Percentiles rank a stretch among this genome's conserved stretches.
These are phyloP conservation scores for Coprinopsis marcescibilis DNA, from an alignment of 768 basidiomycete genomes.

Conservation along the genomic window DNA sequence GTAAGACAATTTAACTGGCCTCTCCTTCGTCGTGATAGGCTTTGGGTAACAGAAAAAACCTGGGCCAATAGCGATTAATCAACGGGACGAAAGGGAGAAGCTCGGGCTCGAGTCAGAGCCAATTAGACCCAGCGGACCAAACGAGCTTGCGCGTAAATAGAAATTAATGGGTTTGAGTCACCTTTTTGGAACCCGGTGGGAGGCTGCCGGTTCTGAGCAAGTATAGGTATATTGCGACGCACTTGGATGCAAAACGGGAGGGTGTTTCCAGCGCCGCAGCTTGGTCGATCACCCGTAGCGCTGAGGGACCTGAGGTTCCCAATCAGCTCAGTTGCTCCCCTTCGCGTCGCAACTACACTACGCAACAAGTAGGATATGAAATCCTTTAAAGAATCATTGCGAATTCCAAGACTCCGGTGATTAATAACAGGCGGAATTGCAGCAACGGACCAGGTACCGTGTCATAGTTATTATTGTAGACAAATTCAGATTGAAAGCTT, in stretches of 20 bases:
- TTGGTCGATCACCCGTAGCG: not conserved
- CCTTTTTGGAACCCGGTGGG: not conserved
- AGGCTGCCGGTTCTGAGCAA: not conserved
- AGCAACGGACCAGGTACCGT: too few relatives aligned
- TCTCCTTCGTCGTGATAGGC: not conserved
- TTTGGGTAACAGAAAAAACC: not conserved
- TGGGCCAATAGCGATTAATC: not conserved
- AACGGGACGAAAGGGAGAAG: not conserved
- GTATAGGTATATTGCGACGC: slow-evolving; percentile 1
- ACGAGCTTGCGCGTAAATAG: not conserved
- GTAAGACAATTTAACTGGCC: not conserved
- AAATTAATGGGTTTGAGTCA: not conserved
- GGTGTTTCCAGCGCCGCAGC: not conserved
- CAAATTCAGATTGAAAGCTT: too few relatives aligned
- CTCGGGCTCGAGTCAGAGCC: not conserved
- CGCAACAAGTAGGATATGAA: too few relatives aligned
- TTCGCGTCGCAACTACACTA: too few relatives aligned
- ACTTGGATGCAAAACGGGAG: too few relatives aligned
- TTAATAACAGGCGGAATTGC: too few relatives aligned
- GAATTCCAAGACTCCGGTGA: too few relatives aligned
- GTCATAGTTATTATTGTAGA: too few relatives aligned
- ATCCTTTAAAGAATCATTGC: too few relatives aligned
- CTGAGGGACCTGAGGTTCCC: too few relatives aligned
- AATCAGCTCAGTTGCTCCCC: too few relatives aligned
- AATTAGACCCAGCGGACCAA: slow-evolving; percentile 5